These are phyloP conservation scores for Trichocladium uniseriatum DNA, from an alignment of 495 filamentous ascomycete species.

Conservation along the genomic window DNA sequence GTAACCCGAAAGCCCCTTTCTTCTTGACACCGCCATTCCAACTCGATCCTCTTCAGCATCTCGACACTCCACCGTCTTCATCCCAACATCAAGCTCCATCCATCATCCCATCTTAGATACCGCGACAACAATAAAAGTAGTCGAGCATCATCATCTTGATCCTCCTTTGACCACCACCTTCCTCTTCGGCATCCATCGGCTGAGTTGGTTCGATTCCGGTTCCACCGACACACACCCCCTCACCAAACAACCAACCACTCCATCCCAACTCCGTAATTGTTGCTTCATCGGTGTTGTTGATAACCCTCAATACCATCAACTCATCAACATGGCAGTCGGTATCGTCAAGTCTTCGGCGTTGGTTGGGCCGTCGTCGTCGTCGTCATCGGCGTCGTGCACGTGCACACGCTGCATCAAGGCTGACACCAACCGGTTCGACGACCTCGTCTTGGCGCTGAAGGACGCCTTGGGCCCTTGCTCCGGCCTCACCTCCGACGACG, in stretches of 20 bases:
- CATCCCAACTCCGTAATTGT: background rate
- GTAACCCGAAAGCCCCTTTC: background rate
- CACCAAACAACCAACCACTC: background rate
- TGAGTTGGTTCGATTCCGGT: background rate
- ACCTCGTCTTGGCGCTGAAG: conserved; percentile 63
- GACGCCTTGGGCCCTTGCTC: conserved; percentile 63
- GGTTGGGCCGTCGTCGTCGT: background rate
- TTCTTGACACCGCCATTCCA: conserved; percentile 22
- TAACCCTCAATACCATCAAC: background rate
- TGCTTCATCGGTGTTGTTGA: background rate
- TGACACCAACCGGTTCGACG: conserved; percentile 49
- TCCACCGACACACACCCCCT: background rate
- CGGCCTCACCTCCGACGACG: conserved; percentile 68
- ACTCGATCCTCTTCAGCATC: background rate
- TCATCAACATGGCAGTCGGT: conserved; percentile 20
- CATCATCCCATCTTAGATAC: background rate
- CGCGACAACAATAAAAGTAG: background rate
- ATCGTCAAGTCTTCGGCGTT: conserved; percentile 10
- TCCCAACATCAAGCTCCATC: background rate
- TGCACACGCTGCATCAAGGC: conserved; percentile 5
- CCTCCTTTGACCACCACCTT: background rate
- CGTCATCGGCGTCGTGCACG: no score
- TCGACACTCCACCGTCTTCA: background rate
- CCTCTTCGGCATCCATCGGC: conserved; percentile 6
- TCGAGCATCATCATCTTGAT: background rate